Evolutionary conservation across 2,329 filamentous ascomycete species (phyloP).

Genomic region (Epichloe uncinata): DNA sequence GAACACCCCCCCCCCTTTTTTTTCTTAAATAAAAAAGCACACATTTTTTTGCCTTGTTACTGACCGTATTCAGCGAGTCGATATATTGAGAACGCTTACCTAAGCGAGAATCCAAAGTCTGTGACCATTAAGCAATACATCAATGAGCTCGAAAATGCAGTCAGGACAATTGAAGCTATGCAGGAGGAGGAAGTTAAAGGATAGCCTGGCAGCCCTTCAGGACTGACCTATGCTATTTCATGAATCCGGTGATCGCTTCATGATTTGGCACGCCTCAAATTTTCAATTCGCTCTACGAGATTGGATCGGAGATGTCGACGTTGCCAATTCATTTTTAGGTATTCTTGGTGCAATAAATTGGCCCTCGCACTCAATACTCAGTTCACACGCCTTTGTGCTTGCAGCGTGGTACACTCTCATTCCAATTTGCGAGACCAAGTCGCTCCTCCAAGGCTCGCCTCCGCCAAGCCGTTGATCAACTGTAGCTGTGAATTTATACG

Average conservation of each 20-base stretch:
- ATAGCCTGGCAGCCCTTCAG: not conserved
- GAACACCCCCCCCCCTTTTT: fast-evolving
- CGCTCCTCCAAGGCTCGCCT: constrained; percentile 26
- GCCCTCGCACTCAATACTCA: constrained; percentile 11
- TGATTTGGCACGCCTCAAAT: not conserved
- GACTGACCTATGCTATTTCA: too few species aligned
- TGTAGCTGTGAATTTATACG: constrained; percentile 25
- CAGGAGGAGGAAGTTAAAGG: not conserved
- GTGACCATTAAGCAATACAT: not conserved
- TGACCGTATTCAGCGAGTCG: not conserved
- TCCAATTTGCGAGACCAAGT: constrained; percentile 25
- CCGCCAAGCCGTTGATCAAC: constrained; percentile 21
- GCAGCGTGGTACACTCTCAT: constrained; percentile 31
- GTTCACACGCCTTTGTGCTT: constrained; percentile 31
- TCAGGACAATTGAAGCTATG: not conserved
- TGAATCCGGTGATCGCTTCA: not conserved
- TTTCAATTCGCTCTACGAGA: too few species aligned
- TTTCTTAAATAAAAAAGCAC: too few species aligned
- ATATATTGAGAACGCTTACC: not conserved
- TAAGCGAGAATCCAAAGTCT: not conserved
- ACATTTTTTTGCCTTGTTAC: not conserved
- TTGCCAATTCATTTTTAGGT: too few species aligned
- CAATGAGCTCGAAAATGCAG: not conserved
- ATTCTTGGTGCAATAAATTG: too few species aligned
- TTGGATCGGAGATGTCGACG: too few species aligned